Conservation (phyloP, 139 green algal genomes). For the Coccomyxa sp. region DNA sequence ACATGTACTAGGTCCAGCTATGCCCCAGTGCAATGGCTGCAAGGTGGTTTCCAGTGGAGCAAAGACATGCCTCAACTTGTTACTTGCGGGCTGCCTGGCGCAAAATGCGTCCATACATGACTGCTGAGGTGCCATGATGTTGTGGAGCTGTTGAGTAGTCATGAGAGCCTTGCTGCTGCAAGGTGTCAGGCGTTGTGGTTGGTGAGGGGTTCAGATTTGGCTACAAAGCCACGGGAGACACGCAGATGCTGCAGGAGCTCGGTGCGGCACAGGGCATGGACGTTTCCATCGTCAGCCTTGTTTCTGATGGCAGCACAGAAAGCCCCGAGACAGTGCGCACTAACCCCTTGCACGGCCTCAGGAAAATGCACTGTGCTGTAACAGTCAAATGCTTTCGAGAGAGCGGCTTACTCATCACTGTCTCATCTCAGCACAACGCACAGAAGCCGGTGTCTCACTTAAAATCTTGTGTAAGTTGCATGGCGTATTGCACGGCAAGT, state of each 20-base stretch:
- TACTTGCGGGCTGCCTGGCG: not conserved
- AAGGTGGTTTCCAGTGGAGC: not conserved
- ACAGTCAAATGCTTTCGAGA: not conserved
- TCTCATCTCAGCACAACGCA: no score
- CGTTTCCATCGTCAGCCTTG: conserved; percentile 14
- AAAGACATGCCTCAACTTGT: not conserved
- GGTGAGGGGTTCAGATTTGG: conserved; percentile 90
- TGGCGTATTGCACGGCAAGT: not conserved
- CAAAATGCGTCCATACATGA: not conserved
- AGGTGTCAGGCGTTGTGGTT: conserved; percentile 76
- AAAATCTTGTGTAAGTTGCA: no score
- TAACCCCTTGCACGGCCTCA: not conserved
- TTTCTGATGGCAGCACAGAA: conserved; percentile 12
- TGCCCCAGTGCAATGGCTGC: not conserved
- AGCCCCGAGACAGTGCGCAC: not conserved
- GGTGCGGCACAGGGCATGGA: conserved; percentile 45
- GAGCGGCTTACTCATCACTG: no score
- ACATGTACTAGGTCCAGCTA: not conserved
- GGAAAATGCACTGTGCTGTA: not conserved
- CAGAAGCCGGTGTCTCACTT: no score
- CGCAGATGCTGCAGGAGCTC: conserved; percentile 44
- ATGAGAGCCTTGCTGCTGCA: not conserved
- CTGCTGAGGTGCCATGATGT: not conserved
- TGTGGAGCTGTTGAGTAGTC: not conserved
- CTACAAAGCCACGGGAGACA: conserved; percentile 74